Conservation (phyloP, 2,329 filamentous ascomycete genomes). For the Gaeumannomyces tritici region DNA sequence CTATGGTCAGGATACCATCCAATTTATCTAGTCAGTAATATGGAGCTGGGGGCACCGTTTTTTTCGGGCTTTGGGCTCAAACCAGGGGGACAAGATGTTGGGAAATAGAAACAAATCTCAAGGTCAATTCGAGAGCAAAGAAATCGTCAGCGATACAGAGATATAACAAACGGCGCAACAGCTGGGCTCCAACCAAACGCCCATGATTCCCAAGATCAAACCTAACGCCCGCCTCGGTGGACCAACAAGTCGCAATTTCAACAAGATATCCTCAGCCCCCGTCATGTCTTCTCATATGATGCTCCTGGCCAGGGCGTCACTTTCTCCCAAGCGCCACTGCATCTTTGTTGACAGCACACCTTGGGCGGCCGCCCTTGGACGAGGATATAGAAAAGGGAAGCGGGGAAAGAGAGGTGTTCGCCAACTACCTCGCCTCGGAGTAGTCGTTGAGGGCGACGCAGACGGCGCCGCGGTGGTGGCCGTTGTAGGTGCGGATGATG, state of each 20-base stretch:
- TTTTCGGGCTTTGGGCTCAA: neutral
- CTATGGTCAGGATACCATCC: neutral
- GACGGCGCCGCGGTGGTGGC: constrained; percentile 83
- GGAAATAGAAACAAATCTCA: neutral
- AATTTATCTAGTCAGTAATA: neutral
- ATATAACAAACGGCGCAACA: neutral
- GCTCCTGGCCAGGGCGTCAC: neutral
- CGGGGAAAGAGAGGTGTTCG: neutral
- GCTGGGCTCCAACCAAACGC: too few relatives aligned
- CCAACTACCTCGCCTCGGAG: constrained; percentile 39
- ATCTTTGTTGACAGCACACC: neutral
- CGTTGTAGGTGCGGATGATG: constrained; percentile 92
- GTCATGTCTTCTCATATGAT: neutral
- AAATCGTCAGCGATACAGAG: neutral
- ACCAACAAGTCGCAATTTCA: neutral
- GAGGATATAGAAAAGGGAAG: too few relatives aligned
- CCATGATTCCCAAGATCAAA: neutral
- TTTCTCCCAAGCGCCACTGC: neutral
- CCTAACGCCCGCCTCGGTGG: neutral
- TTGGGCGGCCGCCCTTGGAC: too few relatives aligned
- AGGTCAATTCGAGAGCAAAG: neutral
- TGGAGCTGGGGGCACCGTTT: neutral
- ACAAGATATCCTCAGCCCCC: too few relatives aligned
- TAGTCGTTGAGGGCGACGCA: constrained; percentile 92
- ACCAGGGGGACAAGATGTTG: neutral